These are phyloP conservation scores for Phlyctochytrium planicorne DNA, from an alignment of 192 early-diverging fungal species.

Conservation along the genomic window DNA sequence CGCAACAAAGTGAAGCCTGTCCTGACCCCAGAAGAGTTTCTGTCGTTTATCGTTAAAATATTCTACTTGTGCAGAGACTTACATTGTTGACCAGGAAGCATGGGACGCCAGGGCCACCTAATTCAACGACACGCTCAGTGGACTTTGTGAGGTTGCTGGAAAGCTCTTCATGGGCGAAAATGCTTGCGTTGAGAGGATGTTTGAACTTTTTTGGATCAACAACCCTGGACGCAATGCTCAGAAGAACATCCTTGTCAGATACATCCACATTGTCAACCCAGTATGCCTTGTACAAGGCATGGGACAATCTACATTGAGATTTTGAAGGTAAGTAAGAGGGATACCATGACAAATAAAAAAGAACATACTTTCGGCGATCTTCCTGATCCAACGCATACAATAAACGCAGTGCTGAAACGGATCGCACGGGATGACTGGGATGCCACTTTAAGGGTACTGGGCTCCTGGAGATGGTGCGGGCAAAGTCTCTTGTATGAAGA, in stretches of 20 bases:
- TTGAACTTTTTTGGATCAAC: background rate
- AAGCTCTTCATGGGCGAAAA: background rate
- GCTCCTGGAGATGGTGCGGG: background rate
- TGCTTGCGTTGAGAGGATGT: background rate
- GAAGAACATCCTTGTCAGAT: constrained; percentile 12
- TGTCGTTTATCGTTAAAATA: too few relatives aligned
- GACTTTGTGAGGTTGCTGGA: background rate
- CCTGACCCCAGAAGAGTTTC: constrained; percentile 28
- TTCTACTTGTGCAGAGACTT: too few relatives aligned
- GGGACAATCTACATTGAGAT: constrained; percentile 9
- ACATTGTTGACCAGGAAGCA: constrained; percentile 13
- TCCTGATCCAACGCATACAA: constrained; percentile 12
- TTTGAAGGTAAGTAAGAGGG: too few relatives aligned
- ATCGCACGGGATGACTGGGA: constrained; percentile 21
- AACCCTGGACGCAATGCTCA: constrained; percentile 3
- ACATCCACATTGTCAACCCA: constrained; percentile 26
- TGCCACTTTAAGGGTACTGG: constrained; percentile 8
- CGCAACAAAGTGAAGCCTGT: constrained; percentile 31
- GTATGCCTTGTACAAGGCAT: constrained; percentile 24
- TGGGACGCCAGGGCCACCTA: constrained; percentile 28
- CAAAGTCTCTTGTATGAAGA: constrained; percentile 7
- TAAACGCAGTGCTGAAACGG: constrained; percentile 20
- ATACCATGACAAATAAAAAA: too few relatives aligned
- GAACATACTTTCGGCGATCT: too few relatives aligned
- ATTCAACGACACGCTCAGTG: constrained; percentile 17